phyloP scores from a whole-genome alignment of 1,284 basidiomycete genomes.

The Leccinum pachyderme region DNA sequence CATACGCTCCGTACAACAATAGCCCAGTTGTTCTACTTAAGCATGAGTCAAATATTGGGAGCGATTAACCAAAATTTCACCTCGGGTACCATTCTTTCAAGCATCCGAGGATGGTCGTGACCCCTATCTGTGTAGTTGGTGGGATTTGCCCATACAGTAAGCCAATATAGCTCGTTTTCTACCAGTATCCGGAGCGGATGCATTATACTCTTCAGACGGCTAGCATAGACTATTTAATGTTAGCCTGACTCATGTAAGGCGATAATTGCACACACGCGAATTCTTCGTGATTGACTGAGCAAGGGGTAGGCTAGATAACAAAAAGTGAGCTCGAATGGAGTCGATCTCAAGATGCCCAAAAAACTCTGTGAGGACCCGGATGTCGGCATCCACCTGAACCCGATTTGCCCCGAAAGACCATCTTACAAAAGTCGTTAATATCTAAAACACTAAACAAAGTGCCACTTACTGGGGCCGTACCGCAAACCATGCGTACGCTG shows the following conservation, averaged over 20 bases:
- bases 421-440: constrained; percentile 39
- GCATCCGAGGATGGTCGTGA: constrained; percentile 52
- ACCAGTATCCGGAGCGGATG: constrained; percentile 79
- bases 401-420: constrained; percentile 96
- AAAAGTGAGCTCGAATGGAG: constrained; percentile 58
- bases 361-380: constrained; percentile 86
- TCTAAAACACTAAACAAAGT: neutral
- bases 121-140: constrained; percentile 73
- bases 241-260: constrained; percentile 3
- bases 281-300: constrained; percentile 45
- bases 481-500: constrained; percentile 93
- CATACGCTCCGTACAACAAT: constrained; percentile 73
- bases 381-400: constrained; percentile 85
- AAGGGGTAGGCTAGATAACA: constrained; percentile 70
- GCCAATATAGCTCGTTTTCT: constrained; percentile 86
- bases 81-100: constrained; percentile 60
- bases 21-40: constrained; percentile 65
- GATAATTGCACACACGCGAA: constrained; percentile 40
- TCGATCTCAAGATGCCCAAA: constrained; percentile 76
- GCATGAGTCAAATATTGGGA: constrained; percentile 10
- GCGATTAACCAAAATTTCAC: constrained; percentile 38
- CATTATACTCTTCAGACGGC: constrained; percentile 62
- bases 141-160: constrained; percentile 92
- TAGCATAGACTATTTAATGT: constrained; percentile 49
- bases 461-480: constrained; percentile 76